Evolutionary conservation across 345 rosid genomes (phyloP).

Genomic region (Camelina laxa): DNA sequence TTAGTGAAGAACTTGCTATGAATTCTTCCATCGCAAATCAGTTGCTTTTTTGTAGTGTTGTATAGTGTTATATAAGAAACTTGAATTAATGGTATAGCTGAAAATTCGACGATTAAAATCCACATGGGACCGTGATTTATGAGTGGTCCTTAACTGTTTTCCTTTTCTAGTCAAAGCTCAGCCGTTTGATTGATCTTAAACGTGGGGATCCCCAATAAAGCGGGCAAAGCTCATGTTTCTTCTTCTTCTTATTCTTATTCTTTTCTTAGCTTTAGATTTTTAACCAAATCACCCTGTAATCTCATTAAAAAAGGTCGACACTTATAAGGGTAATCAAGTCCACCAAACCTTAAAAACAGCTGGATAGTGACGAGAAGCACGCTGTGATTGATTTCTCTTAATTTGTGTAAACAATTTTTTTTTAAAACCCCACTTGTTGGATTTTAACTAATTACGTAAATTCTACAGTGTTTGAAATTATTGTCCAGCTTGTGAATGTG

Average conservation of each 20-base stretch:
- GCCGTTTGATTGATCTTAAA: slow-evolving; percentile 27
- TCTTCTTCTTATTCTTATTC: neutral
- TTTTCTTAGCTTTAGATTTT: neutral
- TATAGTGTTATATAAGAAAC: too few relatives aligned
- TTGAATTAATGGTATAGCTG: neutral
- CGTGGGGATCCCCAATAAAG: slow-evolving; percentile 40
- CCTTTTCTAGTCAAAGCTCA: slow-evolving; percentile 24
- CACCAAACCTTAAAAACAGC: slow-evolving; percentile 13
- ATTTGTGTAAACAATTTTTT: neutral
- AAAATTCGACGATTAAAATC: slow-evolving; percentile 15
- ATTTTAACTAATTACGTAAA: neutral
- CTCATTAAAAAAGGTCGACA: neutral
- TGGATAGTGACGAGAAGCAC: slow-evolving; percentile 38
- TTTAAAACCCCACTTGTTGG: slow-evolving; percentile 28
- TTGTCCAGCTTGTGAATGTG: slow-evolving; percentile 29
- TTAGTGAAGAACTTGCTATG: too few relatives aligned
- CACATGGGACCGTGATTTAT: slow-evolving; percentile 32
- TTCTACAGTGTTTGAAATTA: neutral
- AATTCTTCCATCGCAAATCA: too few relatives aligned
- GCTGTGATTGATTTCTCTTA: slow-evolving; percentile 28
- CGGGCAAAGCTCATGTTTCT: slow-evolving; percentile 19
- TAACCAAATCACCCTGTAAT: slow-evolving; percentile 16
- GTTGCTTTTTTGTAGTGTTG: too few relatives aligned
- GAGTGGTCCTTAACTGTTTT: slow-evolving; percentile 30
- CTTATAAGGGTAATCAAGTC: slow-evolving; percentile 27